These are phyloP conservation scores for Peronospora belbahrii DNA, from an alignment of 352 stramenopile species.

Conservation along the genomic window DNA sequence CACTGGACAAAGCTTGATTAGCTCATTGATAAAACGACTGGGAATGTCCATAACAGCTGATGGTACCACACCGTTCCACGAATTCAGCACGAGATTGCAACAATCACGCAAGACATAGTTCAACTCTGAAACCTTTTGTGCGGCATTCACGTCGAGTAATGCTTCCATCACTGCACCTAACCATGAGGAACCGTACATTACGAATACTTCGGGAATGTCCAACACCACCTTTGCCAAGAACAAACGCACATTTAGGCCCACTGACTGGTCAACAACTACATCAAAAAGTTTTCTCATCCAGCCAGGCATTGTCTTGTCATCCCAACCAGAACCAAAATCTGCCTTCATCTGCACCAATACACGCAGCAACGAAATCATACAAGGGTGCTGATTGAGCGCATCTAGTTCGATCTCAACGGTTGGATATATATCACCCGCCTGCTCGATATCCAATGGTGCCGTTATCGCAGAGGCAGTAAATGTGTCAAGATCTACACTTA, in stretches of 20 bases:
- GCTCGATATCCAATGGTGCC: constrained; percentile 13
- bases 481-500: constrained; percentile 43
- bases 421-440: constrained; percentile 18
- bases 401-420: constrained; percentile 71
- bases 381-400: constrained; percentile 60
- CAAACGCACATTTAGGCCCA: constrained; percentile 49
- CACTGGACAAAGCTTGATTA: constrained; percentile 52
- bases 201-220: constrained; percentile 53
- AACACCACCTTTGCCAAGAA: constrained; percentile 72
- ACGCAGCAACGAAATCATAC: constrained; percentile 63
- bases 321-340: constrained; percentile 58
- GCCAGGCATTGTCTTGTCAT: constrained; percentile 38
- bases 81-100: constrained; percentile 46
- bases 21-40: constrained; percentile 47
- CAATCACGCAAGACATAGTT: constrained; percentile 73
- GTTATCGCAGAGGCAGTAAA: constrained; percentile 8
- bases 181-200: constrained; percentile 41
- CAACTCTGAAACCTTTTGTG: constrained; percentile 38
- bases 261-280: constrained; percentile 32
- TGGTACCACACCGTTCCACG: constrained; percentile 37
- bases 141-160: constrained; percentile 38
- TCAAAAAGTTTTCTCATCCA: constrained; percentile 79
- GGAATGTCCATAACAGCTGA: constrained; percentile 9
- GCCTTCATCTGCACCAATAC: constrained; percentile 72
- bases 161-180: constrained; percentile 44